Conservation (phyloP, 768 basidiomycete genomes). For the Tulasnella sp. region DNA sequence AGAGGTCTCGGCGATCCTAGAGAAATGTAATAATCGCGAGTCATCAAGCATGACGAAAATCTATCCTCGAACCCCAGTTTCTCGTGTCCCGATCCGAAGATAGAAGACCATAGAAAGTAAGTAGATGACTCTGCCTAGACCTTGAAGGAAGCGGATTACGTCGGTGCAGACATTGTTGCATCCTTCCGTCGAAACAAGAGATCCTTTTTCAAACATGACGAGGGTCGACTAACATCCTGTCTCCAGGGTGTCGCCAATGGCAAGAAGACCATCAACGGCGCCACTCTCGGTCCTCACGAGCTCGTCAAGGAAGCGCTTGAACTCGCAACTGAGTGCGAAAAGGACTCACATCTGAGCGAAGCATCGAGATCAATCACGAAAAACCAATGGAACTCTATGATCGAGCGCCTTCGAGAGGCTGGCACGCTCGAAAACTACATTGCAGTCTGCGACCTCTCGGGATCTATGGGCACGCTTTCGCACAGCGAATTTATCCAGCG, state of each 20-base stretch:
- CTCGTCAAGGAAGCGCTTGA: constrained; percentile 23
- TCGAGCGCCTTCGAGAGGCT: constrained; percentile 39
- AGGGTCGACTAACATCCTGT: constrained; percentile 42
- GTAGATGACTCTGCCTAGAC: too few species aligned
- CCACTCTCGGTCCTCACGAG: constrained; percentile 57
- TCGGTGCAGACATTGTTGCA: too few species aligned
- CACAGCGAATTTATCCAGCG: constrained; percentile 45
- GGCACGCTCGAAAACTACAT: constrained; percentile 50
- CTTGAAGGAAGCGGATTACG: too few species aligned
- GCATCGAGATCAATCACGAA: constrained; percentile 36
- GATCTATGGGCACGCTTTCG: constrained; percentile 45
- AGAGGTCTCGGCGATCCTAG: too few species aligned
- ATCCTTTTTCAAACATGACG: constrained; percentile 48
- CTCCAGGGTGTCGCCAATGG: constrained; percentile 46
- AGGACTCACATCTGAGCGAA: constrained; percentile 17
- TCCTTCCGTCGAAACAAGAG: constrained; percentile 51
- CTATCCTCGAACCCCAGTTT: too few species aligned
- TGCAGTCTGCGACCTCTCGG: constrained; percentile 66
- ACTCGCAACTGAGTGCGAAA: too few species aligned
- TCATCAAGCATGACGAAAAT: too few species aligned
- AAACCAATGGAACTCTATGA: constrained; percentile 54
- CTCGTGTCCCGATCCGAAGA: too few species aligned
- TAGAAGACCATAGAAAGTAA: too few species aligned
- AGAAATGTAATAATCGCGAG: too few species aligned
- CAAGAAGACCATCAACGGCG: constrained; percentile 47